These are phyloP conservation scores for Botryococcus braunii DNA, from an alignment of 163 green algal genomes.

Conservation along the genomic window DNA sequence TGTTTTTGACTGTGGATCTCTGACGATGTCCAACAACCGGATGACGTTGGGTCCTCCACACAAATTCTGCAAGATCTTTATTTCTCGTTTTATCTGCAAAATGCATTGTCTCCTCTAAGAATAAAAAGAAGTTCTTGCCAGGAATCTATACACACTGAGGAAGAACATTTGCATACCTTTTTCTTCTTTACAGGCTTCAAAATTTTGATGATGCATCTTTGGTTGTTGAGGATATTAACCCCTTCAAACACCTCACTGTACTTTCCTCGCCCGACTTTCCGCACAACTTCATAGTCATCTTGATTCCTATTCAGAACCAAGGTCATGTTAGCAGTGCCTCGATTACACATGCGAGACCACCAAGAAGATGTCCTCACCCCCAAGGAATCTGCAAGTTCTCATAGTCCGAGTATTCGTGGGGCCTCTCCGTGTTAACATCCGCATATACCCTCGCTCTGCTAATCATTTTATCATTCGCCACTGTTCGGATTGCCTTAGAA, in stretches of 20 bases:
- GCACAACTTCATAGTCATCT: constrained; percentile 96
- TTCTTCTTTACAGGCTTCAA: constrained; percentile 98
- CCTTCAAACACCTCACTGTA: constrained; percentile 99
- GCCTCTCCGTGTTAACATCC: constrained; percentile 75
- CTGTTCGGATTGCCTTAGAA: constrained; percentile 12
- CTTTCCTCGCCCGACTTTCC: constrained; percentile 95
- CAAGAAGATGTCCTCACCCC: too few relatives aligned
- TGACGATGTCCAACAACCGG: constrained; percentile 84
- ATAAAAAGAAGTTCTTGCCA: background rate
- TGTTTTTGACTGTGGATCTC: constrained; percentile 86
- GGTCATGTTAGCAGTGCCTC: too few relatives aligned
- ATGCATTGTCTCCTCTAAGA: background rate
- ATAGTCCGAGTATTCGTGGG: constrained; percentile 95
- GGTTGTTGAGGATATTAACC: constrained; percentile 63
- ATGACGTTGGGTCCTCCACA: constrained; percentile 89
- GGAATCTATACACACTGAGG: too few relatives aligned
- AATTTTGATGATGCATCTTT: constrained; percentile 97
- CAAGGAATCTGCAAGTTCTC: constrained; percentile 75
- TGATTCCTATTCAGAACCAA: constrained; percentile 50
- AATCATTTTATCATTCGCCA: constrained; percentile 15
- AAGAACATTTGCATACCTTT: constrained; percentile 45
- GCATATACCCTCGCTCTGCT: constrained; percentile 52
- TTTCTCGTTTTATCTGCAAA: constrained; percentile 85
- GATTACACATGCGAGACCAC: too few relatives aligned
- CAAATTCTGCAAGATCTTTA: constrained; percentile 97